Conservation (phyloP, 768 basidiomycete genomes). For the Agaricus subrufescens region DNA sequence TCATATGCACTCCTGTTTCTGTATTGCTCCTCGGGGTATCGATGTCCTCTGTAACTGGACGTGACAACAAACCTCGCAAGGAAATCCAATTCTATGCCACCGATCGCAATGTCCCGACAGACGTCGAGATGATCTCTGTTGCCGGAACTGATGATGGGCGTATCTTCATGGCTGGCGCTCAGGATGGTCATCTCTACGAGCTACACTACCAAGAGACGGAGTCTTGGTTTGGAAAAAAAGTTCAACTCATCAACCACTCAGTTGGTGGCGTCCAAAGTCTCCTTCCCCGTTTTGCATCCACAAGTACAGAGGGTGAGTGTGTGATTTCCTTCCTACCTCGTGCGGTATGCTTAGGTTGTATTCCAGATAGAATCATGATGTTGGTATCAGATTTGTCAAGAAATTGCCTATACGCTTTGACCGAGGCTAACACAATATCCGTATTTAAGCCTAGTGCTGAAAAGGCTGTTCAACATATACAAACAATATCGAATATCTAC, state of each 20-base stretch:
- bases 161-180: constrained; percentile 85
- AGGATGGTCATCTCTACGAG: constrained; percentile 89
- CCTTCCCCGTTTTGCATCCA: constrained; percentile 67
- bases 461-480: constrained; percentile 65
- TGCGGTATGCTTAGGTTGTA: background rate
- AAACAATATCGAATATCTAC: constrained; percentile 69
- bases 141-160: constrained; percentile 76
- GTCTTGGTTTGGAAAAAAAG: constrained; percentile 87
- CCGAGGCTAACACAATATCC: constrained; percentile 57
- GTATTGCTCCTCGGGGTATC: constrained; percentile 85
- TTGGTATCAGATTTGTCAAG: constrained; percentile 65
- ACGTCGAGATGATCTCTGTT: constrained; percentile 84
- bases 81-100: constrained; percentile 90
- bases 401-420: constrained; percentile 76
- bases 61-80: constrained; percentile 41
- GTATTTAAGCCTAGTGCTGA: constrained; percentile 62
- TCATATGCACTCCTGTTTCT: constrained; percentile 84
- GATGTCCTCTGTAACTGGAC: constrained; percentile 38
- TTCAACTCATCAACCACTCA: constrained; percentile 85
- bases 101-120: constrained; percentile 72
- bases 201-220: constrained; percentile 87
- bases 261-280: constrained; percentile 74
- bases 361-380: constrained; percentile 63
- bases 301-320: constrained; percentile 59
- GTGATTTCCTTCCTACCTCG: background rate